phyloP scores from a whole-genome alignment of 1,284 basidiomycete species.

The Inonotus obliquus region DNA sequence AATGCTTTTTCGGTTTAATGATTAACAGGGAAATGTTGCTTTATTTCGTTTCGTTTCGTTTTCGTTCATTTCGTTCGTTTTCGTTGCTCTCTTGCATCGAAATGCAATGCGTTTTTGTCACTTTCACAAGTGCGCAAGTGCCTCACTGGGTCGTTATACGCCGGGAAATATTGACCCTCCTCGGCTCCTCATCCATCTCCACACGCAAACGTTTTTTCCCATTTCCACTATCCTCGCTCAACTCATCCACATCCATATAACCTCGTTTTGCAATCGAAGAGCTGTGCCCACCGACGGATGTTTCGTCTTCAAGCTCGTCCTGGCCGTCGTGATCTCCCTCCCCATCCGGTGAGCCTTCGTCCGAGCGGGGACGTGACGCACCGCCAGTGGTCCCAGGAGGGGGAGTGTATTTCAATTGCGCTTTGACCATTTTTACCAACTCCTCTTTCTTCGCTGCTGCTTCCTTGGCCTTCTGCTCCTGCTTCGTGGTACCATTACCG shows the following conservation, averaged over 20 bases:
- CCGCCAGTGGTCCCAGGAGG: not conserved
- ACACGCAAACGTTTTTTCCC: constrained; percentile 7
- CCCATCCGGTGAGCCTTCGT: not conserved
- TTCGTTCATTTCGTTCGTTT: not conserved
- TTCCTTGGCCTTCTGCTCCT: constrained; percentile 3
- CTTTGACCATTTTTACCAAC: not conserved
- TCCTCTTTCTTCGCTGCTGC: constrained; percentile 1
- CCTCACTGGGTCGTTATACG: not conserved
- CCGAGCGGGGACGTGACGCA: not conserved
- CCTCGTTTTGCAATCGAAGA: not conserved
- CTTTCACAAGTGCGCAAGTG: not conserved
- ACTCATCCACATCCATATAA: constrained; percentile 1
- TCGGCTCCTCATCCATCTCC: constrained; percentile 9
- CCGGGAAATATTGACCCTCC: constrained; percentile 9
- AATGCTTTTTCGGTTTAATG: not conserved
- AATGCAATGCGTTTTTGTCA: not conserved
- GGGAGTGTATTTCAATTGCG: not conserved
- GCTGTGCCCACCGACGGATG: not conserved
- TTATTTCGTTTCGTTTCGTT: not conserved
- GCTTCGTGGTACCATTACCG: not conserved
- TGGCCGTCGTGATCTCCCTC: not conserved
- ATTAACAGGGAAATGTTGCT: not conserved
- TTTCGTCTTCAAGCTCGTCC: not conserved
- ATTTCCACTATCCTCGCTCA: not conserved
- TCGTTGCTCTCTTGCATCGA: not conserved